These are phyloP conservation scores for Phoma herbarum DNA, from an alignment of 2,329 filamentous ascomycete genomes.

Conservation along the genomic window DNA sequence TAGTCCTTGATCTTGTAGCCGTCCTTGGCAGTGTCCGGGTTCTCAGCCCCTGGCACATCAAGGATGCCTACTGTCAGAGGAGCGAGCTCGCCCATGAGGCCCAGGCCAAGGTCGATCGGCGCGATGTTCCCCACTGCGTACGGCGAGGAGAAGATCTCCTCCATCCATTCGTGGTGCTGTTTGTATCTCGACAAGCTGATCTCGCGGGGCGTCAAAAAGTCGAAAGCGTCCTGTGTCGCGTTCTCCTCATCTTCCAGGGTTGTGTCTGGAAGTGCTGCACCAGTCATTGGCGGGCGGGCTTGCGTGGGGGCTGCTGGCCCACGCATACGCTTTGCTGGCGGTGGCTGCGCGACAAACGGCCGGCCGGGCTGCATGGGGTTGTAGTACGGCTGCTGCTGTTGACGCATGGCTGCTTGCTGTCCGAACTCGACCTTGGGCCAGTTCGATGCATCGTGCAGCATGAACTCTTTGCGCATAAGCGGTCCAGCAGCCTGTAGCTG, in stretches of 20 bases:
- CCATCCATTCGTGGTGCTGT: slow-evolving; percentile 99
- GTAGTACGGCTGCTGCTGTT: slow-evolving; percentile 42
- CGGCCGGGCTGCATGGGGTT: slow-evolving; percentile 49
- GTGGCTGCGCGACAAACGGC: slow-evolving; percentile 51
- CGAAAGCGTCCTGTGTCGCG: slow-evolving; percentile 84
- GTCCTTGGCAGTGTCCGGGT: slow-evolving; percentile 35
- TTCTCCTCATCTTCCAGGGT: slow-evolving; percentile 89
- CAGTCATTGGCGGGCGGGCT: slow-evolving; percentile 53
- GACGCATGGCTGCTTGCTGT: slow-evolving; percentile 36
- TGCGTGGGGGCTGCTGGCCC: slow-evolving; percentile 49
- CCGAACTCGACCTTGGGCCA: slow-evolving; percentile 87
- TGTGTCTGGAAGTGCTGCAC: slow-evolving; percentile 48
- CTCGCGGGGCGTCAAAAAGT: slow-evolving; percentile 87
- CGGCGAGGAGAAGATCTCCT: slow-evolving; percentile 91
- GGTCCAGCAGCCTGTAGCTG: slow-evolving; percentile 77
- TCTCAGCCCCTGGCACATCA: slow-evolving; percentile 60
- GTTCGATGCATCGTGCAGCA: slow-evolving; percentile 86
- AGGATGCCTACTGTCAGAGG: slow-evolving; percentile 86
- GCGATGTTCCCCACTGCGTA: slow-evolving; percentile 86
- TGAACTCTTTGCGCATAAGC: slow-evolving; percentile 87
- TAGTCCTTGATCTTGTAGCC: slow-evolving; percentile 60
- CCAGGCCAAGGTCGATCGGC: slow-evolving; percentile 86
- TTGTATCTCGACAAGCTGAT: slow-evolving; percentile 87
- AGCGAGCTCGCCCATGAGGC: slow-evolving; percentile 78
- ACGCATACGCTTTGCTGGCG: slow-evolving; percentile 58